Percentiles rank a stretch among this genome's conserved stretches.
phyloP scores from a whole-genome alignment of 495 filamentous ascomycete species.

The Neurospora cerealis region DNA sequence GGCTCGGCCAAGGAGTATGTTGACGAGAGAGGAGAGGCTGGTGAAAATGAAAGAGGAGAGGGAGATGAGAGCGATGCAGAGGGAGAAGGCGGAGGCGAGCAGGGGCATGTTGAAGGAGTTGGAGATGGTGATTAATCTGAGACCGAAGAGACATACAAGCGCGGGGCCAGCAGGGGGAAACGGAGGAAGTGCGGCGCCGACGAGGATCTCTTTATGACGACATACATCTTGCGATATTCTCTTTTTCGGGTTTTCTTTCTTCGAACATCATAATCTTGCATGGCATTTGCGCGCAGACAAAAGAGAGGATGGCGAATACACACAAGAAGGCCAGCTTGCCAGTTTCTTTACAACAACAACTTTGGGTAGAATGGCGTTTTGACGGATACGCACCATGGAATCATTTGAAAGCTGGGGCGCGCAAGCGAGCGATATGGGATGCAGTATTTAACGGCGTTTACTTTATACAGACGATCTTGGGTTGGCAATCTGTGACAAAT shows the following conservation, averaged over 20 bases:
- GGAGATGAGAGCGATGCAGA: constrained; percentile 51
- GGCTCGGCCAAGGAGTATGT: constrained; percentile 52
- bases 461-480: not conserved
- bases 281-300: not conserved
- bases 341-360: not conserved
- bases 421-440: not conserved
- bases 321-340: not conserved
- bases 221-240: constrained; percentile 3
- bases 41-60: constrained; percentile 83
- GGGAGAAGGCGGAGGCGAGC: constrained; percentile 66
- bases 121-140: constrained; percentile 73
- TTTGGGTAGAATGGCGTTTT: not conserved
- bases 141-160: constrained; percentile 38
- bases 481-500: not conserved
- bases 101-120: constrained; percentile 86
- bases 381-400: not conserved
- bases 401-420: not conserved
- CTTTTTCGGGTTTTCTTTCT: not conserved
- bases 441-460: not conserved
- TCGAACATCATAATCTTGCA: not conserved
- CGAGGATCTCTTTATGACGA: constrained; percentile 26
- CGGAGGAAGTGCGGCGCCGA: constrained; percentile 7
- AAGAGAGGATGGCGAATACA: not conserved
- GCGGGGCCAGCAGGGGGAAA: not conserved
- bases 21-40: constrained; percentile 83